Conservation (phyloP, 257 asterid species). For the Lantana camara region DNA sequence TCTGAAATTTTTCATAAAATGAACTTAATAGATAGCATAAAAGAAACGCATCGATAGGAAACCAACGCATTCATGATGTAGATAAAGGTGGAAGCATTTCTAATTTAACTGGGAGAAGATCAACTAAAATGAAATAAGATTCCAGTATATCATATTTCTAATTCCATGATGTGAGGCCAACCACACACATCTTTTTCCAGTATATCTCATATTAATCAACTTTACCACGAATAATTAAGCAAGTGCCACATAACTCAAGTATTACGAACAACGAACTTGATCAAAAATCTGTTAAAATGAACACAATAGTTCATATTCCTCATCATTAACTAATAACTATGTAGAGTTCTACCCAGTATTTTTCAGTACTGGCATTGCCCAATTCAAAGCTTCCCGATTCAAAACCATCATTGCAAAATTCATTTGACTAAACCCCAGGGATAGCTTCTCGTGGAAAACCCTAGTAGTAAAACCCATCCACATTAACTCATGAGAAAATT, state of each 20-base stretch:
- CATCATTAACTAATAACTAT: neutral
- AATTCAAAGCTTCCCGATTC: neutral
- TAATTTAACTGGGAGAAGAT: neutral
- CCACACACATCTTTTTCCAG: conserved; percentile 3
- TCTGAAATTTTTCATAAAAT: no score
- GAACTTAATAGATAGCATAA: no score
- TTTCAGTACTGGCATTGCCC: no score
- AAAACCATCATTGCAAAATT: neutral
- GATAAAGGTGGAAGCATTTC: neutral
- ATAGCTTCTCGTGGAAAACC: neutral
- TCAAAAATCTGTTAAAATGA: no score
- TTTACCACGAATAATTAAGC: no score
- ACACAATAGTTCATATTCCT: conserved; percentile 6
- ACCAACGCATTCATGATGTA: conserved; percentile 13
- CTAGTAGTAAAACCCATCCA: neutral
- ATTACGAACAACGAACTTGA: no score
- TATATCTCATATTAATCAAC: neutral
- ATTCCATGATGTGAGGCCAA: neutral
- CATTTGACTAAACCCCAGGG: neutral
- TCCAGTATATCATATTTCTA: no score
- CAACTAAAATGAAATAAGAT: neutral
- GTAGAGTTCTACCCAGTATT: neutral
- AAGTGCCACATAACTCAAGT: no score
- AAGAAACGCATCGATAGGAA: no score
- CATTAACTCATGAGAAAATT: no score